Evolutionary conservation across 108 stramenopile genomes (phyloP).

Genomic region (Skeletonema tropicum): DNA sequence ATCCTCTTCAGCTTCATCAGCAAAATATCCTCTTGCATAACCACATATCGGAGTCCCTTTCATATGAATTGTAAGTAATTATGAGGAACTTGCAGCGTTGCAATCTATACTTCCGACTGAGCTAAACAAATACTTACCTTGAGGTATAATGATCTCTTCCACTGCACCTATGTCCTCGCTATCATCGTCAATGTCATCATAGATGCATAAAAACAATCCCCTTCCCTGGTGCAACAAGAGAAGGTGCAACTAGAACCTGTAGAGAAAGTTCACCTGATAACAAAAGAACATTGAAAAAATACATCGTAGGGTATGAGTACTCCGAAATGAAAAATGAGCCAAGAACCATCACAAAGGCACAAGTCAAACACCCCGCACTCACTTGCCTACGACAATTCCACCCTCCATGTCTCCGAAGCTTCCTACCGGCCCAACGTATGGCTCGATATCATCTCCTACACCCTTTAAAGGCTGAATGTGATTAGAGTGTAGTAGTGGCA

Average conservation of each 20-base stretch:
- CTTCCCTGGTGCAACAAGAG: constrained; percentile 6
- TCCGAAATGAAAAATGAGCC: no score
- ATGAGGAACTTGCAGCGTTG: neutral
- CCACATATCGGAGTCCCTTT: constrained; percentile 11
- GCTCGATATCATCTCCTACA: constrained; percentile 7
- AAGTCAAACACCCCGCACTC: neutral
- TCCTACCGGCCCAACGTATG: constrained; percentile 14
- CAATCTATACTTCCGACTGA: no score
- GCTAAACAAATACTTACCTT: constrained; percentile 7
- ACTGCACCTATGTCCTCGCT: neutral
- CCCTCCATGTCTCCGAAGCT: constrained; percentile 11
- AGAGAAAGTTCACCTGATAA: neutral
- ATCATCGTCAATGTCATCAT: constrained; percentile 5
- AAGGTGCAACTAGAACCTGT: constrained; percentile 8
- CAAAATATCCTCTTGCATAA: constrained; percentile 10
- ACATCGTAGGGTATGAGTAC: neutral
- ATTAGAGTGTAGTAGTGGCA: neutral
- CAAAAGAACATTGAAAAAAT: neutral
- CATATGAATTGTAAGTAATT: neutral
- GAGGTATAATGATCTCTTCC: constrained; percentile 15
- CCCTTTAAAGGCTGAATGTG: neutral
- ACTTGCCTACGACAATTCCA: constrained; percentile 11
- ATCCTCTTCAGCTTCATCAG: neutral
- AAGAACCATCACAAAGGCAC: neutral
- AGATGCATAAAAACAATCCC: constrained; percentile 15